A percentile compares a stretch with the other conserved stretches of the same genome.
Conservation (phyloP, 371 early-diverging fungal species). For the Mortierella sp. region DNA sequence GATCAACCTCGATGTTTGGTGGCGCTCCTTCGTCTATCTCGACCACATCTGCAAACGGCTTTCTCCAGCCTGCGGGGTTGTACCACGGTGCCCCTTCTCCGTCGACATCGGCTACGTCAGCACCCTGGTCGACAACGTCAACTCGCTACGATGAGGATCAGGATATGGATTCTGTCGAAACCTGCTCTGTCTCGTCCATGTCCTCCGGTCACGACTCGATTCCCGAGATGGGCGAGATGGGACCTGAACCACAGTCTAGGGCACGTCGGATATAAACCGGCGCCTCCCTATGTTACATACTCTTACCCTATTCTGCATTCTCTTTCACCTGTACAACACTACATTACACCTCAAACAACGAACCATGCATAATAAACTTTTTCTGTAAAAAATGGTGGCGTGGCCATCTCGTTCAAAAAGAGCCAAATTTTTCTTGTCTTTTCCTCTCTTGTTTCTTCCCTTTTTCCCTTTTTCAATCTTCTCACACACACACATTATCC, state of each 20-base stretch:
- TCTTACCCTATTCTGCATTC: constrained; percentile 2
- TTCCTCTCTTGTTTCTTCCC: constrained; percentile 3
- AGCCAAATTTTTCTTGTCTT: neutral
- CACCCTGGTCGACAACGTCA: constrained; percentile 12
- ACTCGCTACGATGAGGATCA: constrained; percentile 34
- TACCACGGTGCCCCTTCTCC: neutral
- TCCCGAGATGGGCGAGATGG: constrained; percentile 39
- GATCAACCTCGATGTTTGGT: neutral
- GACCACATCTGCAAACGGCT: neutral
- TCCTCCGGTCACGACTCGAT: constrained; percentile 36
- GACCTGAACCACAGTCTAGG: neutral
- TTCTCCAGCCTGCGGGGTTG: neutral
- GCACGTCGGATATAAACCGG: neutral
- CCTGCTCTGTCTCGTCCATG: constrained; percentile 30
- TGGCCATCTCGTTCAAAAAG: neutral
- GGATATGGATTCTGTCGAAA: constrained; percentile 37
- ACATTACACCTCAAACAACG: too few relatives aligned
- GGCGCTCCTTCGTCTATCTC: neutral
- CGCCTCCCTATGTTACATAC: constrained; percentile 1
- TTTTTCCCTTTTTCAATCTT: neutral
- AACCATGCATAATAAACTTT: neutral
- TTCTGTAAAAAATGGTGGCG: neutral
- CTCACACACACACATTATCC: neutral
- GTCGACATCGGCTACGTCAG: neutral
- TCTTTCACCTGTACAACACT: constrained; percentile 1